These are phyloP conservation scores for Geotrichum candidum DNA, from an alignment of 1,139 yeast species.

Conservation along the genomic window DNA sequence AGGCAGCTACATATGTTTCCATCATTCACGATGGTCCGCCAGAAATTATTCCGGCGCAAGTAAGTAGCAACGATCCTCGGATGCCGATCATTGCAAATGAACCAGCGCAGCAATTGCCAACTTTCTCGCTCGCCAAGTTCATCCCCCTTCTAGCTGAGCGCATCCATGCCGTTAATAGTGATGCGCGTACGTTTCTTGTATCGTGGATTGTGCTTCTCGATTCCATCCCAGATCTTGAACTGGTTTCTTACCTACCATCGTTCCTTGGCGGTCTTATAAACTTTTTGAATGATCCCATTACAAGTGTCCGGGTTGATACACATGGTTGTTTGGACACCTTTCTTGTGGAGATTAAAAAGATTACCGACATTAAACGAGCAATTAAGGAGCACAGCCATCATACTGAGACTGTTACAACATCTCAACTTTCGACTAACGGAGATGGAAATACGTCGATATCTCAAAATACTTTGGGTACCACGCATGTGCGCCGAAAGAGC, in stretches of 20 bases:
- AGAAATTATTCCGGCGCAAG: constrained; percentile 41
- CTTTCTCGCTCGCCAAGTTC: constrained; percentile 81
- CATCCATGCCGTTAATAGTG: constrained; percentile 87
- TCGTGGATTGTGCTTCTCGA: constrained; percentile 90
- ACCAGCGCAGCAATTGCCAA: constrained; percentile 40
- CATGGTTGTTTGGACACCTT: constrained; percentile 69
- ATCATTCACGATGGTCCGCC: constrained; percentile 45
- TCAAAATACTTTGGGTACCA: constrained; percentile 9
- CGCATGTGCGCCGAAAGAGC: constrained; percentile 5
- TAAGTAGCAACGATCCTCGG: constrained; percentile 22
- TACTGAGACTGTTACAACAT: neutral
- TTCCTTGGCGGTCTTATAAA: constrained; percentile 80
- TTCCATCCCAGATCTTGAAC: constrained; percentile 86
- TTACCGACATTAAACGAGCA: constrained; percentile 58
- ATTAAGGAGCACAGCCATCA: constrained; percentile 14
- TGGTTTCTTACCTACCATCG: constrained; percentile 81
- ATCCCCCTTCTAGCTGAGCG: constrained; percentile 87
- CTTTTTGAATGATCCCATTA: constrained; percentile 76
- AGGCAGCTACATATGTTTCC: constrained; percentile 88
- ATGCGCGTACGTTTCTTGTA: constrained; percentile 82
- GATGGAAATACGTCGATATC: constrained; percentile 7
- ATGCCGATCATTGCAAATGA: constrained; percentile 24
- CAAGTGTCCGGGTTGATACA: constrained; percentile 84
- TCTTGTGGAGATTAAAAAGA: constrained; percentile 71
- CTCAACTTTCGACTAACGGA: neutral